Conservation (phyloP, 257 asterid species). For the Anisodus tanguticus region DNA sequence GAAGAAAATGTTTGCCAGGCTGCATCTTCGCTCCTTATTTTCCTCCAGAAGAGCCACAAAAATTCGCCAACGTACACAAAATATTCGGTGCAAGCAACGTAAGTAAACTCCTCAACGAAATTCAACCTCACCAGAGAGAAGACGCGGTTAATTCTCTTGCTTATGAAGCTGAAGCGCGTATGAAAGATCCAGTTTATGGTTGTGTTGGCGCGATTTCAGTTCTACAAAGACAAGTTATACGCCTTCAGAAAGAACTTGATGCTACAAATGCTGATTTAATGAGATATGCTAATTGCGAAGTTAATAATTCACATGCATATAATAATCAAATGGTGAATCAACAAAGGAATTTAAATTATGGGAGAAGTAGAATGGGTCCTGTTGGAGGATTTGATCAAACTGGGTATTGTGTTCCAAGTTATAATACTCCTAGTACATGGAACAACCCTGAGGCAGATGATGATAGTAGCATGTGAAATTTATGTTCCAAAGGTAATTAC, state of each 20-base stretch:
- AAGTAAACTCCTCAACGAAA: constrained; percentile 64
- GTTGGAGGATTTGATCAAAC: constrained; percentile 44
- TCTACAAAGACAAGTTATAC: constrained; percentile 63
- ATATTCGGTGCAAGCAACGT: constrained; percentile 85
- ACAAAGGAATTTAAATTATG: constrained; percentile 13
- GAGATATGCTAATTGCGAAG: constrained; percentile 43
- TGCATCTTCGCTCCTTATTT: constrained; percentile 72
- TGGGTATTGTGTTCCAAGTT: constrained; percentile 35
- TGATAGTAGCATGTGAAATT: neutral
- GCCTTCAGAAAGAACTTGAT: constrained; percentile 67
- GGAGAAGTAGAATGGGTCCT: constrained; percentile 30
- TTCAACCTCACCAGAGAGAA: constrained; percentile 69
- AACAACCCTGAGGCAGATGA: constrained; percentile 8
- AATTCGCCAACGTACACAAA: constrained; percentile 70
- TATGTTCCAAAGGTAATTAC: neutral
- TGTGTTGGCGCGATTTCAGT: constrained; percentile 79
- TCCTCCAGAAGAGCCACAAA: constrained; percentile 80
- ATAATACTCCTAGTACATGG: constrained; percentile 27
- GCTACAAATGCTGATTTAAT: constrained; percentile 70
- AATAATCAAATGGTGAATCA: constrained; percentile 25
- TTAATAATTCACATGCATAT: neutral
- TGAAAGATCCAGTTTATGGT: constrained; percentile 76
- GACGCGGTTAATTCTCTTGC: constrained; percentile 82
- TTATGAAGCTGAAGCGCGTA: constrained; percentile 79
- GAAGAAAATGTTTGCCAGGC: constrained; percentile 69